Evolutionary conservation across 2,329 filamentous ascomycete genomes (phyloP).

Genomic region (Teratosphaeria zuluensis): DNA sequence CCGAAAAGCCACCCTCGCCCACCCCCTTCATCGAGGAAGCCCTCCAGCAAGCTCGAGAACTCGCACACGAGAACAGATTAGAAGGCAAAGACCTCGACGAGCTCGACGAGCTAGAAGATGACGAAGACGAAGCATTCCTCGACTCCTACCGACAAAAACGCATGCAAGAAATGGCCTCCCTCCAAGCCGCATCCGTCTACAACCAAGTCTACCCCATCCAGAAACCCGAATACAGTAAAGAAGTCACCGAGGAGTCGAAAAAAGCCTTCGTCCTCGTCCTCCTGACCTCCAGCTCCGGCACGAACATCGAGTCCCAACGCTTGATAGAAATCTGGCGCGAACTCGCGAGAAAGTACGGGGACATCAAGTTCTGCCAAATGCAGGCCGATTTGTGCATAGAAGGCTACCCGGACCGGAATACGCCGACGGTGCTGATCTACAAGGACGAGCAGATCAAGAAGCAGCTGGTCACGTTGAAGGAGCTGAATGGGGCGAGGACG

Average conservation of each 20-base stretch:
- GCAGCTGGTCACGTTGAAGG: conserved; percentile 82
- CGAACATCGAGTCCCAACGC: conserved; percentile 75
- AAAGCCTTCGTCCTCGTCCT: conserved; percentile 63
- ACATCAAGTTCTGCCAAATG: conserved; percentile 97
- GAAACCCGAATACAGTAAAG: conserved; percentile 84
- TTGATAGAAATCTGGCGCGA: conserved; percentile 79
- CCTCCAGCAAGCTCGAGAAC: conserved; percentile 66
- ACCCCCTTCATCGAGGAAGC: conserved; percentile 96
- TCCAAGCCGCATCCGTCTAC: conserved; percentile 69
- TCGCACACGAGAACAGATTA: conserved; percentile 84
- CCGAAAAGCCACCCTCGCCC: conserved; percentile 92
- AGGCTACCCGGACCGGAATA: conserved; percentile 89
- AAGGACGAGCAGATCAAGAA: conserved; percentile 83
- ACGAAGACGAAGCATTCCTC: conserved; percentile 88
- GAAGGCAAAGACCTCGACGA: conserved; percentile 94
- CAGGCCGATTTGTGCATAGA: conserved; percentile 87
- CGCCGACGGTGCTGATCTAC: conserved; percentile 87
- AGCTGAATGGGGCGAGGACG: conserved; percentile 63
- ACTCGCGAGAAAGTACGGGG: conserved; percentile 74
- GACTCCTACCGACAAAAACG: conserved; percentile 81
- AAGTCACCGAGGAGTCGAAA: conserved; percentile 83
- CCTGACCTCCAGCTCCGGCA: conserved; percentile 65
- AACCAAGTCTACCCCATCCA: conserved; percentile 88
- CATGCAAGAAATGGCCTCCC: conserved; percentile 65
- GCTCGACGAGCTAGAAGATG: conserved; percentile 84